These are phyloP conservation scores for Penicillium sp. DNA, from an alignment of 2,329 filamentous ascomycete genomes.

Conservation along the genomic window DNA sequence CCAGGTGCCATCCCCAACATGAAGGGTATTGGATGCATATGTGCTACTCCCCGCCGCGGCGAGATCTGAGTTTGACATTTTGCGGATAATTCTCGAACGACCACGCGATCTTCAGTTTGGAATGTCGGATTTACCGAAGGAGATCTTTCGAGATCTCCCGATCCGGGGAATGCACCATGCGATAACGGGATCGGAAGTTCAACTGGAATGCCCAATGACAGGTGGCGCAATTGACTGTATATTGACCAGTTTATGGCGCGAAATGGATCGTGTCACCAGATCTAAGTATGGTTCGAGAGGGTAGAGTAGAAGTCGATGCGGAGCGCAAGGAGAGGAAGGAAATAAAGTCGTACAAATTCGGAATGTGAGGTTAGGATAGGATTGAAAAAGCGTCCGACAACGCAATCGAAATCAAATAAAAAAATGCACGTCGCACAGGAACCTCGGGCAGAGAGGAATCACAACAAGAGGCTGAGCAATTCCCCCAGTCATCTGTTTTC, in stretches of 20 bases:
- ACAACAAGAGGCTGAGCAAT: conserved; percentile 26
- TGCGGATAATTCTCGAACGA: conserved; percentile 9
- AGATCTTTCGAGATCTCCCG: conserved; percentile 47
- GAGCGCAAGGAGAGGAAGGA: conserved; percentile 1
- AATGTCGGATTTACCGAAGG: conserved; percentile 41
- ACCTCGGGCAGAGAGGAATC: conserved; percentile 9
- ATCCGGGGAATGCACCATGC: conserved; percentile 45
- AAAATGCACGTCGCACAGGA: conserved; percentile 15
- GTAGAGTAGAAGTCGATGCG: conserved; percentile 1
- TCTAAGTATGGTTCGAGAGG: background rate
- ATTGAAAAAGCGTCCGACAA: conserved; percentile 14
- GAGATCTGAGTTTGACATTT: conserved; percentile 43
- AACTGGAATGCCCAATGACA: conserved; percentile 15
- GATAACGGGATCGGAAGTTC: conserved; percentile 20
- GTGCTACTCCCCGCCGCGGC: conserved; percentile 60
- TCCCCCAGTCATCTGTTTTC: conserved; percentile 40
- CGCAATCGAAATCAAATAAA: conserved; percentile 9
- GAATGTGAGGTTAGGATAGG: background rate
- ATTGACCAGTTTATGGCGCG: background rate
- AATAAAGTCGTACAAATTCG: conserved; percentile 13
- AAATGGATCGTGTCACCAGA: background rate
- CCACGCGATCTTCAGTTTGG: conserved; percentile 29
- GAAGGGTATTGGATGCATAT: conserved; percentile 60
- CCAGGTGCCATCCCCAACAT: conserved; percentile 67
- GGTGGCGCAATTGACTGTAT: background rate